Base-by-base conservation (phyloP, 345 rosid genomes). In the Brassica juncea region DNA sequence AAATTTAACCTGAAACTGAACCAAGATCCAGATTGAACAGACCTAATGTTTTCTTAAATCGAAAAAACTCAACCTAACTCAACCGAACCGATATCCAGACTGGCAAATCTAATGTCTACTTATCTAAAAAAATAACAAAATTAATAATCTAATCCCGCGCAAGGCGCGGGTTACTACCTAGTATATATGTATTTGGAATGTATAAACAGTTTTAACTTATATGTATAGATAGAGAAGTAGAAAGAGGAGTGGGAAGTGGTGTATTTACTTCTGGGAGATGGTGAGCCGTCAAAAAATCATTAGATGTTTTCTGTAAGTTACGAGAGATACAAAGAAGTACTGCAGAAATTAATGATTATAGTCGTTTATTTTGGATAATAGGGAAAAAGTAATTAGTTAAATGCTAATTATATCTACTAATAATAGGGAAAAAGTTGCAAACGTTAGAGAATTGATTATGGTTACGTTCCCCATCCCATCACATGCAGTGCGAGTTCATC, bases 231-330 rank as follows among this genome's bases (percentile, higher is more conserved):
- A 57, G 28, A 70, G 52, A 60, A 25, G 31, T 57, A 10, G 4
- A 37, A 42, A 14, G 71, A 47, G 11, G n/a, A 25, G 57, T 78
- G 81, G 59, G 72, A 65, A 79, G 63, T 72, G 77, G 73, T 15
- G 49, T 42, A 66, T 59, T 42, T 73, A 67, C 63, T 31, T 78
- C 61, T 78, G 11, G 68, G 61, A 70, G 76, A 75, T 61, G 28
- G 66, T 80, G 75, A 80, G 76, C 72, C 83, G 76, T 75, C 80
- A 27, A 55, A 49, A 61, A 49, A 61, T 74, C 60, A 63, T 52
- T 74, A 74, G 70, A 55, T 80, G 70, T 68, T 25, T 60, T 68
- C 1, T 57, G 81, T 64, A 35, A 76, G 74, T 74, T 69, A 73
- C 76, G 67, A 72, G 83, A 55, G 6, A 47, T 3, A 14, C 14